Evolutionary conservation across 1,284 basidiomycete genomes (phyloP), one percentile per base, ranked within the genome.

Genomic region (Mycena citricolor): DNA sequence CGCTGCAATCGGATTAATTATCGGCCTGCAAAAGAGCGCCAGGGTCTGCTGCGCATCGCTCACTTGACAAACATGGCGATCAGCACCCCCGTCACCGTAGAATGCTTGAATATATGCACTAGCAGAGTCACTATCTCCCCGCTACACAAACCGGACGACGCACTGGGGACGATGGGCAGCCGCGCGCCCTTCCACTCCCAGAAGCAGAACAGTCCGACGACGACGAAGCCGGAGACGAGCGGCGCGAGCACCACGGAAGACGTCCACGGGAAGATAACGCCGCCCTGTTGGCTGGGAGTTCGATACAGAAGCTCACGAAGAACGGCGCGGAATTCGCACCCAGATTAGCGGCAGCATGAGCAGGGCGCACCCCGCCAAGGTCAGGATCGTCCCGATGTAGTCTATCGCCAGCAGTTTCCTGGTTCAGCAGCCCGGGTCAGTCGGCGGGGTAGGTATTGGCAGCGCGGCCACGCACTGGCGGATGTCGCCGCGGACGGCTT

Each of bases 101-200:
- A 52, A 45, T 82, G 72, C 46, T 73, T 77, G 70, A 90, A 90
- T 30, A 91, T 86, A 56, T 79, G 75, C 73, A 86, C 80, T 82
- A 19, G 12, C 26, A 25, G 30, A 8, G n/a, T n/a, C n/a, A n/a
- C n/a, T n/a, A n/a, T n/a, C n/a, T n/a, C n/a, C n/a, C n/a, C n/a
- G n/a, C n/a, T n/a, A n/a, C n/a, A 31, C 38, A 20, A 21, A 33
- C 14, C 38, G 8, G 12, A 24, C 32, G 12, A 63, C 76, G 54
- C 57, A 81, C 82, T 79, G 5, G 83, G 83, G 2, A 86, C 72
- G 36, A 86, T 82, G 0, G 86, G 85, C 6, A 90, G 68, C 28
- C 63, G 65, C 1, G 85, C 81, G 1, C 81, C 69, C 57, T 79
- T 83, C 73, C 80, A 83, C 64, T 91, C 87, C 73, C 84, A 86